Evolutionary conservation across 108 stramenopile species (phyloP).

Genomic region (Stephanodiscus triporus): DNA sequence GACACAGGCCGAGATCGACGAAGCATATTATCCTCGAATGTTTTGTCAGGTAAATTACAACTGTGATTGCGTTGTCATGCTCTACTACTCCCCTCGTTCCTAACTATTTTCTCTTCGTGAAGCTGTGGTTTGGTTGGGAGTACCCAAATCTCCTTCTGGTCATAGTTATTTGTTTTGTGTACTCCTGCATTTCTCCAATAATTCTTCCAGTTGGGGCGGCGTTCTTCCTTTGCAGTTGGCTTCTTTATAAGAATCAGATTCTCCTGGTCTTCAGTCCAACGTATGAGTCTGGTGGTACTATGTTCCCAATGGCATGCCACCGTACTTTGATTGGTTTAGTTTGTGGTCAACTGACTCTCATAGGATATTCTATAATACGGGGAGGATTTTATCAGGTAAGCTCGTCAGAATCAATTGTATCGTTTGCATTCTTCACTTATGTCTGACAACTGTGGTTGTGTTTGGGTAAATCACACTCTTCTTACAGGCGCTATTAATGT

Average conservation of each 20-base stretch:
- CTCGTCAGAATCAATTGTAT: background rate
- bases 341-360: conserved; percentile 55
- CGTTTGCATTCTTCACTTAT: background rate
- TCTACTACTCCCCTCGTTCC: background rate
- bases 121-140: conserved; percentile 78
- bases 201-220: conserved; percentile 80
- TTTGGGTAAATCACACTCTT: background rate
- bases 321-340: conserved; percentile 58
- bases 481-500: conserved; percentile 19
- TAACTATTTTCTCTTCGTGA: background rate
- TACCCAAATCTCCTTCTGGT: conserved; percentile 86
- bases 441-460: background rate
- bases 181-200: conserved; percentile 80
- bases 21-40: conserved; percentile 44
- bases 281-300: conserved; percentile 66
- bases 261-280: conserved; percentile 72
- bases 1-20: conserved; percentile 79
- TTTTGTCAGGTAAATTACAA: conserved; percentile 15
- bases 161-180: conserved; percentile 83
- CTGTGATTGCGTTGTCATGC: background rate
- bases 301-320: conserved; percentile 69
- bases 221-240: conserved; percentile 75
- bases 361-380: conserved; percentile 53
- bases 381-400: conserved; percentile 52
- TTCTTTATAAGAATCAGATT: conserved; percentile 92